Conservation (phyloP, 2,329 filamentous ascomycete species). For the Microsporum ferrugineum region DNA sequence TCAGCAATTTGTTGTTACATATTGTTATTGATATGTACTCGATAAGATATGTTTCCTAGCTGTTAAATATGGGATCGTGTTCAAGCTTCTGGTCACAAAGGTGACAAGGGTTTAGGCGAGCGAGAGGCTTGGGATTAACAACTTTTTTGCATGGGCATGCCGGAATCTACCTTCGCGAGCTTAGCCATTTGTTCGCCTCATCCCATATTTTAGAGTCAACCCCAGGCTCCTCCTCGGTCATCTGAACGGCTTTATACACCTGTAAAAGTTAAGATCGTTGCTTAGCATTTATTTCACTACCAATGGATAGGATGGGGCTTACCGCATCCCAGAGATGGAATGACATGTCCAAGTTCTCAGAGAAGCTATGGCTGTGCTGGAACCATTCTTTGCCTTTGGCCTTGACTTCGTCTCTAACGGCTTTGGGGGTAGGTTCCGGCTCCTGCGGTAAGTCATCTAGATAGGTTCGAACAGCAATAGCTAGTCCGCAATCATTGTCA, state of each 20-base stretch:
- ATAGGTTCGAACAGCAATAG: slow-evolving; percentile 39
- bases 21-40: neutral
- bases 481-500: slow-evolving; percentile 37
- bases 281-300: neutral
- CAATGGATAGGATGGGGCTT: slow-evolving; percentile 23
- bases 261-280: slow-evolving; percentile 18
- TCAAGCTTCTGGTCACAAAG: neutral
- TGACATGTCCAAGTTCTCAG: slow-evolving; percentile 47
- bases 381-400: slow-evolving; percentile 49
- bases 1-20: neutral
- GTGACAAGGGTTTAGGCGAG: neutral
- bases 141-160: neutral
- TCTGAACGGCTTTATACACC: slow-evolving; percentile 49
- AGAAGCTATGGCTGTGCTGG: slow-evolving; percentile 48
- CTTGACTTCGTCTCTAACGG: slow-evolving; percentile 41
- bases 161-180: slow-evolving; percentile 24
- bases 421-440: slow-evolving; percentile 42
- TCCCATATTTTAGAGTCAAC: slow-evolving; percentile 45
- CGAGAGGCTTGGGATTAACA: neutral
- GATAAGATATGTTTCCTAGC: neutral
- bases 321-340: slow-evolving; percentile 57
- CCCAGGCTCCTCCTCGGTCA: slow-evolving; percentile 38
- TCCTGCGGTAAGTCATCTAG: slow-evolving; percentile 45
- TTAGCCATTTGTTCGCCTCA: slow-evolving; percentile 51
- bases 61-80: neutral